Base-by-base conservation (phyloP, 768 basidiomycete genomes). In the Phylloporus arenicola region DNA sequence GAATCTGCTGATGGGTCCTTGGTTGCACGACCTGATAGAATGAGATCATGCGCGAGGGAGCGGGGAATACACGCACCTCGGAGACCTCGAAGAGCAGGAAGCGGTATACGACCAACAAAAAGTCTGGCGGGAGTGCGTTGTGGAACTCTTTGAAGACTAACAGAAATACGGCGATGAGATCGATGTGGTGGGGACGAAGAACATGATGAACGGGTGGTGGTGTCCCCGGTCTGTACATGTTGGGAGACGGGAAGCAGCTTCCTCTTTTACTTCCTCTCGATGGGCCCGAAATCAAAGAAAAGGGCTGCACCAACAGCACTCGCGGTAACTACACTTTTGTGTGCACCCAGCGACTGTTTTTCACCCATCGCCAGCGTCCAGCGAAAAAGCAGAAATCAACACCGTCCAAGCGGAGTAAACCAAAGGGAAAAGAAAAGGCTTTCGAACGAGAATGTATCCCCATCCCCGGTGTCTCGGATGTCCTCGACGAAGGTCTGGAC, bases 121-220 rank as follows among this genome's bases (percentile, higher is more conserved):
- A 89, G 7, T 67, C 55, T 19, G 77, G 62, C 1, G 86, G 80
- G 10, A 88, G 73, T 22, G 73, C 73, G 48, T 74, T 75, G 38
- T 75, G 68, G 50, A 74, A 73, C 55, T 85, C 82, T 61, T 80
- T 83, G 64, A 83, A 86, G 4, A 78, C 69, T 12, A 84, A 69
- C 51, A 82, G 70, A 31, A 90, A 71, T 22, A 88, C 70, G 30
- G 78, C 77, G 29, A 91, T 71, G 14, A 91, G 70, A 43, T 77
- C 77, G 45, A 92, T 72, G 62, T 92, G 90, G 58, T 92, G 89
- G 1, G 89, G 87, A 48, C 82, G 75, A 25, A 92, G 74, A 49
- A 81, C 73, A 66, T 88, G 84, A 45, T 81, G 78, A 7, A 78
- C 76, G 1, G 84, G 82, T 8, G 83, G 81, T 47, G 79, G 80